phyloP scores from a whole-genome alignment of 805 yeast species.

The Priceomyces fermenticarens region DNA sequence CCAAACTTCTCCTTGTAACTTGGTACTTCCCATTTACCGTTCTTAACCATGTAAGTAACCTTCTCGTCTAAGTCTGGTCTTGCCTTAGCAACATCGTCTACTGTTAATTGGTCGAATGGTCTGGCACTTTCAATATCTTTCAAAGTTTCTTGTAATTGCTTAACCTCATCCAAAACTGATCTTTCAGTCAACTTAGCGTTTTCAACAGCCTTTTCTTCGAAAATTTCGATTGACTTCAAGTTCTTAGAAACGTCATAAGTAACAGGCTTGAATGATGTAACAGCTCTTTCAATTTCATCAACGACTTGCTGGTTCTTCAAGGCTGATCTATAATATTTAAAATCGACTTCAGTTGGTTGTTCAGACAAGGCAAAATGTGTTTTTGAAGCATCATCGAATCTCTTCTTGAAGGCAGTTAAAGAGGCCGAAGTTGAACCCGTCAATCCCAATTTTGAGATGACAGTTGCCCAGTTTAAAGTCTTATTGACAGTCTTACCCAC shows the following conservation, averaged over 20 bases:
- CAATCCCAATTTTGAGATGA: slow-evolving; percentile 82
- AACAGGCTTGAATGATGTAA: slow-evolving; percentile 74
- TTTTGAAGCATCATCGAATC: slow-evolving; percentile 97
- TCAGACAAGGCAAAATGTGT: slow-evolving; percentile 64
- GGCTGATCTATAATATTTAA: slow-evolving; percentile 70
- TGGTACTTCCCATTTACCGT: slow-evolving; percentile 97
- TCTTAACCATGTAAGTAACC: slow-evolving; percentile 90
- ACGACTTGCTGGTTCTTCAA: slow-evolving; percentile 81
- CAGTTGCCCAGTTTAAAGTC: slow-evolving; percentile 93
- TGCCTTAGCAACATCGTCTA: slow-evolving; percentile 90
- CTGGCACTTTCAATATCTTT: slow-evolving; percentile 94
- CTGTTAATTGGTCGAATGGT: slow-evolving; percentile 95
- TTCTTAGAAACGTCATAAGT: slow-evolving; percentile 86
- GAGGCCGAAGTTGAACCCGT: slow-evolving; percentile 90
- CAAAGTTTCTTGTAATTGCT: slow-evolving; percentile 82
- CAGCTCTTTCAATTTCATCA: slow-evolving; percentile 75
- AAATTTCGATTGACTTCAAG: slow-evolving; percentile 85
- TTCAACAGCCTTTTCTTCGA: slow-evolving; percentile 92
- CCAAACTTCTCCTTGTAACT: slow-evolving; percentile 99
- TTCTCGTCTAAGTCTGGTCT: slow-evolving; percentile 97
- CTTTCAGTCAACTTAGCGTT: slow-evolving; percentile 92
- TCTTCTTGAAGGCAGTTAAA: slow-evolving; percentile 90
- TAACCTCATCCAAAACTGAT: slow-evolving; percentile 81
- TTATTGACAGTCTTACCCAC: slow-evolving; percentile 65
- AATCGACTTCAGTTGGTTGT: slow-evolving; percentile 79